Evolutionary conservation across 139 green algal species (phyloP).

Genomic region (Picocystis salinarum): DNA sequence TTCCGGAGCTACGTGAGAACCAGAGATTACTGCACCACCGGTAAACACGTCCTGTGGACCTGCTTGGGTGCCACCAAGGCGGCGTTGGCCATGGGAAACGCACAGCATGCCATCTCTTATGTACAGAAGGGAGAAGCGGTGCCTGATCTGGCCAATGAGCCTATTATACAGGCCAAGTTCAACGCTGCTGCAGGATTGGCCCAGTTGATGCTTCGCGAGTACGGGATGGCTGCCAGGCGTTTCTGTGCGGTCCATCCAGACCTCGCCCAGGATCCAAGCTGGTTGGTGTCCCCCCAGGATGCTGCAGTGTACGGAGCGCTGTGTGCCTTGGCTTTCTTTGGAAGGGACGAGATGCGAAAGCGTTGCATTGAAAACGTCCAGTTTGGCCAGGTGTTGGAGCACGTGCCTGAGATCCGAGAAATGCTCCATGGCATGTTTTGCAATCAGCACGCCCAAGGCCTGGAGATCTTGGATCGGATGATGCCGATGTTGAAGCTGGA

Average conservation of each 20-base stretch:
- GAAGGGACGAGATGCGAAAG: conserved; percentile 45
- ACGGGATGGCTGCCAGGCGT: conserved; percentile 48
- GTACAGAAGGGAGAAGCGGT: conserved; percentile 59
- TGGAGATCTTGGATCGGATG: conserved; percentile 41
- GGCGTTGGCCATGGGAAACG: conserved; percentile 58
- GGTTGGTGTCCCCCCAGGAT: conserved; percentile 59
- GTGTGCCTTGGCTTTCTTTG: conserved; percentile 66
- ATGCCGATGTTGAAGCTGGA: conserved; percentile 41
- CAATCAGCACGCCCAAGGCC: conserved; percentile 12
- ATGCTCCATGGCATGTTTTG: conserved; percentile 62
- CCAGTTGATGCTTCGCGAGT: conserved; percentile 37
- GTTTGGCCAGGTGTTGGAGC: conserved; percentile 79
- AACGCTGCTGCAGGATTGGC: conserved; percentile 35
- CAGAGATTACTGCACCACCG: conserved; percentile 80
- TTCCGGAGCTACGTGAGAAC: conserved; percentile 77
- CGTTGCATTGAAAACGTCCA: conserved; percentile 49
- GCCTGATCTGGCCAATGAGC: conserved; percentile 20
- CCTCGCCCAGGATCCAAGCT: conserved; percentile 2
- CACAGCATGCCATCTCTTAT: conserved; percentile 67
- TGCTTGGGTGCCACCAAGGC: conserved; percentile 65
- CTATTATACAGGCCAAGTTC: conserved; percentile 36
- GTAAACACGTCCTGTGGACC: conserved; percentile 66
- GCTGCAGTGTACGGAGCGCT: conserved; percentile 72
- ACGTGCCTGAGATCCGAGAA: conserved; percentile 70
- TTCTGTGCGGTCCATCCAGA: conserved; percentile 31